Percentiles rank a stretch among this genome's conserved stretches.
Conservation (phyloP, 371 early-diverging fungal genomes). For the Capillidium heterosporum region DNA sequence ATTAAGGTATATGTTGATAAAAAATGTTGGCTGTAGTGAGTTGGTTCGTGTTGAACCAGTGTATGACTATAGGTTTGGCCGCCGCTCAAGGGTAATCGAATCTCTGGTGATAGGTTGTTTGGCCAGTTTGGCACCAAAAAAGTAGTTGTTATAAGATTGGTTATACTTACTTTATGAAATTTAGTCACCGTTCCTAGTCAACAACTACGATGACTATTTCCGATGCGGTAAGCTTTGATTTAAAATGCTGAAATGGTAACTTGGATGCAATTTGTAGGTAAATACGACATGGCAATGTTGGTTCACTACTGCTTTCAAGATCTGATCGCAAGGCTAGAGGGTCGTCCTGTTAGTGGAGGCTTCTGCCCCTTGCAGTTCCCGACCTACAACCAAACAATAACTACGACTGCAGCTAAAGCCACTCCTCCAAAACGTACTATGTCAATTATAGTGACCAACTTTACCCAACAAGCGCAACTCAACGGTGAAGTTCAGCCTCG, state of each 20-base stretch:
- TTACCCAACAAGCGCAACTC: no score
- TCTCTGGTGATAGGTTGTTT: background rate
- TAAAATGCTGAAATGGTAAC: no score
- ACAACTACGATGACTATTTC: conserved; percentile 45
- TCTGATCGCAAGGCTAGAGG: conserved; percentile 26
- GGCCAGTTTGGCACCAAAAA: background rate
- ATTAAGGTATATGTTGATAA: background rate
- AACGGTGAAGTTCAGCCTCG: no score
- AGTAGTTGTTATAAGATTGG: background rate
- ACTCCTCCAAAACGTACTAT: no score
- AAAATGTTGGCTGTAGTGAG: conserved; percentile 6
- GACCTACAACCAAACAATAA: background rate
- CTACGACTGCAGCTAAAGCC: no score
- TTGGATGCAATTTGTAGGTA: conserved; percentile 12
- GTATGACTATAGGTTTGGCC: conserved; percentile 40
- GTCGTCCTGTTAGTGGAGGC: conserved; percentile 8
- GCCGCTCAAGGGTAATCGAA: conserved; percentile 36
- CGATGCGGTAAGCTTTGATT: conserved; percentile 34
- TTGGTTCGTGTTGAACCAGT: conserved; percentile 15
- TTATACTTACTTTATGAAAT: background rate
- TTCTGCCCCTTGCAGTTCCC: background rate
- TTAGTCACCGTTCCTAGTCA: conserved; percentile 49
- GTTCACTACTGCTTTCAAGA: conserved; percentile 40
- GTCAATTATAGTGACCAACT: no score
- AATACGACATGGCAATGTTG: conserved; percentile 39